phyloP scores from a whole-genome alignment of 495 filamentous ascomycete genomes.

The Neurospora tetraspora region DNA sequence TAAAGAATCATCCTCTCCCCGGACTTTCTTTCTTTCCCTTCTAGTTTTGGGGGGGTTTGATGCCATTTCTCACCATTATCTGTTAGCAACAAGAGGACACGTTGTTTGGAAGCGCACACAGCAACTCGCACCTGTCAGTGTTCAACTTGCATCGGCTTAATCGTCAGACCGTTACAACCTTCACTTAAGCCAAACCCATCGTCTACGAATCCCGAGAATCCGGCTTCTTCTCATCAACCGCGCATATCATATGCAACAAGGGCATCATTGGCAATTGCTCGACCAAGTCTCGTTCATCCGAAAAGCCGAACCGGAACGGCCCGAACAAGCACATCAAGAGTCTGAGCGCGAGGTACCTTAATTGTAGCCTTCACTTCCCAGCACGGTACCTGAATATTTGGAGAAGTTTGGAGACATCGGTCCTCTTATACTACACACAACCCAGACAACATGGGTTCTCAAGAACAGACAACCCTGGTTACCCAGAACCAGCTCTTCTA shows the following conservation, averaged over 20 bases:
- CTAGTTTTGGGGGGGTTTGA: background rate
- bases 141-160: background rate
- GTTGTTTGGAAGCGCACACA: background rate
- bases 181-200: background rate
- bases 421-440: background rate
- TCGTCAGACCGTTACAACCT: background rate
- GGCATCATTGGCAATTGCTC: background rate
- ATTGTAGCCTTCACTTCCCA: background rate
- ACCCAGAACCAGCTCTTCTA: slow-evolving; percentile 27
- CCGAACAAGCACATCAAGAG: background rate
- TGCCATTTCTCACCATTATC: background rate
- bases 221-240: background rate
- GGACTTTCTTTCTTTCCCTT: background rate
- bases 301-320: background rate
- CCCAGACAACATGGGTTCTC: background rate
- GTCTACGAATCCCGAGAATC: background rate
- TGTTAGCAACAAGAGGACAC: background rate
- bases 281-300: background rate
- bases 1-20: background rate
- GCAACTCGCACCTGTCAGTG: background rate
- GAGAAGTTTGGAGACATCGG: background rate
- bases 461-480: background rate
- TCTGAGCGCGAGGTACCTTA: background rate
- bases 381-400: background rate
- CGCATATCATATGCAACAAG: background rate